Base-by-base conservation (phyloP, 192 early-diverging fungal species). In the Coemansia aciculifera region DNA sequence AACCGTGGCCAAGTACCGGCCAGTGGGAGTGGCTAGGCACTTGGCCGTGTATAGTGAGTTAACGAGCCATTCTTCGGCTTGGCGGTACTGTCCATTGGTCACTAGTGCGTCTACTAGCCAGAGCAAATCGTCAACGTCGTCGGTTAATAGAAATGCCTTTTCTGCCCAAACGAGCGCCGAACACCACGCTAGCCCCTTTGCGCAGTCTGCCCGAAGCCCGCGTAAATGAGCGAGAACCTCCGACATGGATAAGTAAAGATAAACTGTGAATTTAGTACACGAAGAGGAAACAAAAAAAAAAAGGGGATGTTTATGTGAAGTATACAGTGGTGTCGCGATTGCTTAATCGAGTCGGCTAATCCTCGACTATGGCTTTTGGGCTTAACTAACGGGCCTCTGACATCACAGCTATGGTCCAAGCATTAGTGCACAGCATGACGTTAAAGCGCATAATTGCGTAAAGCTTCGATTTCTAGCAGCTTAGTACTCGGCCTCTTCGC, bases 61-160 rank as follows among this genome's bases (percentile, higher is more conserved):
- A 3, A 71, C 59, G 12, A 83, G 56, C 63, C 77, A 77, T 34
- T 83, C 81, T 32, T 83, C 81, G 0, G 81, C 76, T 34, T 83
- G 81, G 1, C 81, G 60, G 34, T 78, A 83, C 66, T 83, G 81
- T 1, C 81, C 76, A 32, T 83, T 83, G 9, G 81, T 78, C 38
- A 83, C 81, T 12, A 83, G 64, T 8, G 81, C 81, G 39, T 83
- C 76, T 15, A 67, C 73, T 10, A 83, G 64, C 81, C 81, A 83
- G 1, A 83, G 64, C 36, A 83, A 34, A 31, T 83, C 81, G 13
- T 77, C 74, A 5, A 59, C 64, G 39, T 62, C 66, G 43, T 52
- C 69, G 0, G 81, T 72, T 17, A 83, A 38, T 12, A 83, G 39
- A 29, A 78, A 54, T 3, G 69, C 63, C 64, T 83, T 83, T 34